Percentiles rank a stretch among this genome's conserved stretches.
Conservation (phyloP, 1,284 basidiomycete species). For the Microbotryomycetes sp. region DNA sequence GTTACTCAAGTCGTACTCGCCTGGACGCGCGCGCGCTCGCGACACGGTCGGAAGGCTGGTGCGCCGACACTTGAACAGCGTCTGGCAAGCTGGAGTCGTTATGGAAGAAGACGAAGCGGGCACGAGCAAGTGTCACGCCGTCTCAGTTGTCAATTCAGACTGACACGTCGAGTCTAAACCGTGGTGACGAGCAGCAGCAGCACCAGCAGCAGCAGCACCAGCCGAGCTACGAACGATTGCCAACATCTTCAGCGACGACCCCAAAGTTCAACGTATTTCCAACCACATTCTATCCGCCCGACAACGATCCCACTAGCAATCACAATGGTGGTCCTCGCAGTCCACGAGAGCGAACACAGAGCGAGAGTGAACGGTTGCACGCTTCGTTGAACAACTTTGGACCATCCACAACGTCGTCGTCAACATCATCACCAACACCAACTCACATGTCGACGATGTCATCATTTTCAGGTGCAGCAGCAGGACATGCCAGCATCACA, state of each 20-base stretch:
- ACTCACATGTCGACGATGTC: neutral
- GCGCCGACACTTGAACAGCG: no score
- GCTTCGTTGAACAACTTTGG: constrained; percentile 19
- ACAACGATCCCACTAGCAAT: constrained; percentile 17
- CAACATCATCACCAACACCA: neutral
- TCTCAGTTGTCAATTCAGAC: constrained; percentile 7
- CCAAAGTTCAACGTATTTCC: neutral
- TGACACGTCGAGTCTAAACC: constrained; percentile 10
- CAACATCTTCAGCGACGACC: constrained; percentile 18
- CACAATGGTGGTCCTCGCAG: neutral
- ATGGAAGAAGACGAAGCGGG: constrained; percentile 17
- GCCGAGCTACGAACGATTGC: constrained; percentile 17
- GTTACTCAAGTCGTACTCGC: no score
- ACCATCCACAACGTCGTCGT: neutral
- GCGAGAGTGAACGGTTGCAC: constrained; percentile 10
- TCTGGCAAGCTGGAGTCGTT: constrained; percentile 24
- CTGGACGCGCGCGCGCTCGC: no score
- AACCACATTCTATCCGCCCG: neutral
- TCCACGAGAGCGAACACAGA: neutral
- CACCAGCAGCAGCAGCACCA: neutral
- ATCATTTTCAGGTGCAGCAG: neutral
- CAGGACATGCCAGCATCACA: constrained; percentile 1
- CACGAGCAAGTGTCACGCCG: constrained; percentile 2
- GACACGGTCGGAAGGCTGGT: no score
- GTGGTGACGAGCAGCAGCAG: neutral